Base-by-base conservation (phyloP, 1,284 basidiomycete species). In the Bondarzewia mesenterica region DNA sequence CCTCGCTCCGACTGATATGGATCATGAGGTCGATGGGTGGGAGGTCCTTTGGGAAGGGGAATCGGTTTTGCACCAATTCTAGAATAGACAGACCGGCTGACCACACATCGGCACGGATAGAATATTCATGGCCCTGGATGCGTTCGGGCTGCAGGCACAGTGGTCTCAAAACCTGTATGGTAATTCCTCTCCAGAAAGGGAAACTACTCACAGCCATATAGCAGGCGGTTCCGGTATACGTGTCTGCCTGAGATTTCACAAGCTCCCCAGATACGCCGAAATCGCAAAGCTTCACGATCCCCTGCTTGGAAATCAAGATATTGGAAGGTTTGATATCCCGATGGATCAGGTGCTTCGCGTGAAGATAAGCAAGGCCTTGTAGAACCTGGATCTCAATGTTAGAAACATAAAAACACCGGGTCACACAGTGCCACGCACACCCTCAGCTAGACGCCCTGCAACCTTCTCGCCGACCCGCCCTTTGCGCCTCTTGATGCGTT, bases 301-400 rank as follows among this genome's bases (percentile, higher is more conserved):
- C 95, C 54, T 88, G 74, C 29, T 79, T 74, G 2, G 93, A 91
- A 42, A 99, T 73, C 42, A 98, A 78, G 53, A 98, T 86, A 66
- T 98, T 98, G 21, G 92, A 92, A 7, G 95, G 95, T 62, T 98
- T 99, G 72, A 99, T 97, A 65, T 98, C 94, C 51, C 96, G 78
- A 65, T 99, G 96, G 55, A 99, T 96, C 47, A 94, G 95, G 63
- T 82, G 85, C 63, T 82, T 82, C 47, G 84, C 77, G 66, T 98
- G 93, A 37, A 99, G 77, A 67, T 99, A 99, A 27, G 85, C 83
- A 37, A 99, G 78, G 5, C 96, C 96, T 63, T 89, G 83, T 37
- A 99, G 70, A 44, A 97, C 78, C 85, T 93, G 63, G 18, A 35
- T 21, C 41, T 48, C 23, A 42, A 22, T 23, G 20, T 25, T 27